Percentiles rank a stretch among this genome's conserved stretches.
phyloP scores from a whole-genome alignment of 208 protist genomes.

The Wallacemonas sp. region DNA sequence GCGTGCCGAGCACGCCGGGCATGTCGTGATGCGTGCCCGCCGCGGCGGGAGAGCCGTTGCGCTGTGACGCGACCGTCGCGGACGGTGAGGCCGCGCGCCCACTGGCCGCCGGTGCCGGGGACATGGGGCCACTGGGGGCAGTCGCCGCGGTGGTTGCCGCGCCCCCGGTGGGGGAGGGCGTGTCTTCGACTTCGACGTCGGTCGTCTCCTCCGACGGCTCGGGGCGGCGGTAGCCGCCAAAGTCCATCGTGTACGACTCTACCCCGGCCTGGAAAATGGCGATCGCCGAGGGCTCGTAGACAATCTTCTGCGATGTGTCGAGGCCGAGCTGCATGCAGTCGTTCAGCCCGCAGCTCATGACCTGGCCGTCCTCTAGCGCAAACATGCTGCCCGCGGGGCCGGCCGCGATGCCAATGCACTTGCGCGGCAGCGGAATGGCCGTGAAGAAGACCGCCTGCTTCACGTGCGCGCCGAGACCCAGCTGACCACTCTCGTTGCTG shows the following conservation, averaged over 20 bases:
- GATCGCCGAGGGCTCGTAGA: constrained; percentile 55
- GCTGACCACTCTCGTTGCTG: constrained; percentile 84
- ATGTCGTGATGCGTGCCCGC: neutral
- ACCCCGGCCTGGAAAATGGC: constrained; percentile 54
- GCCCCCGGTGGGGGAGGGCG: neutral
- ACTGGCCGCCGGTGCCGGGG: neutral
- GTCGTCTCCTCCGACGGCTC: constrained; percentile 15
- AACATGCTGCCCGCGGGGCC: constrained; percentile 86
- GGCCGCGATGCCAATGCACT: constrained; percentile 79
- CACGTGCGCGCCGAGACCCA: constrained; percentile 61
- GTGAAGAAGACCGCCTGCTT: constrained; percentile 59
- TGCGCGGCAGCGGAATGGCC: constrained; percentile 57
- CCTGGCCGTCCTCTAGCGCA: constrained; percentile 70
- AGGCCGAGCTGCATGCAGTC: constrained; percentile 84
- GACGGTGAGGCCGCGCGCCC: neutral
- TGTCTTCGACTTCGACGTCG: neutral
- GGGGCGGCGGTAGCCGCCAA: constrained; percentile 62
- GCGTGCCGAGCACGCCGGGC: neutral
- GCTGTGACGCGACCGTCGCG: neutral
- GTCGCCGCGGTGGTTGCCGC: too few species aligned
- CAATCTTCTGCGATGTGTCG: constrained; percentile 46
- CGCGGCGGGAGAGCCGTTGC: neutral
- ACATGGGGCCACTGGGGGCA: neutral
- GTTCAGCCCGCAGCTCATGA: constrained; percentile 83
- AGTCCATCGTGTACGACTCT: constrained; percentile 86